Evolutionary conservation across 2,329 filamentous ascomycete genomes (phyloP).

Genomic region (Alternaria atra): DNA sequence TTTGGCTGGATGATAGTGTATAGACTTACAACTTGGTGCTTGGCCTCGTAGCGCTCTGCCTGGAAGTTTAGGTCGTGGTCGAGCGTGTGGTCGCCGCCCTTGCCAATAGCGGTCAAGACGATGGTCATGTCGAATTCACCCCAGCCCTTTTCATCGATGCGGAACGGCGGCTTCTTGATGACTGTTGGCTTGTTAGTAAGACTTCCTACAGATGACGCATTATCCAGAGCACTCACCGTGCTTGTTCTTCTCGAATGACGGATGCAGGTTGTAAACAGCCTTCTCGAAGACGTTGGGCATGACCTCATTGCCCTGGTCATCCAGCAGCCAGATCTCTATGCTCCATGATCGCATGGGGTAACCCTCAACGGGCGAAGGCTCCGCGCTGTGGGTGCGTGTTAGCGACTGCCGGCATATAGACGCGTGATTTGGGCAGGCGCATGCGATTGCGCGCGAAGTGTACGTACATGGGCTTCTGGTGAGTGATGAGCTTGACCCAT

Average conservation of each 20-base stretch:
- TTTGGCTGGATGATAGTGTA: neutral
- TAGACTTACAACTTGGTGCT: conserved; percentile 73
- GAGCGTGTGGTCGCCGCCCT: conserved; percentile 81
- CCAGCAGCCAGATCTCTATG: conserved; percentile 83
- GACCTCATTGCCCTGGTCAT: conserved; percentile 85
- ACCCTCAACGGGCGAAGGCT: conserved; percentile 81
- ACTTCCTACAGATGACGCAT: neutral
- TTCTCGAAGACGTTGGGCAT: conserved; percentile 89
- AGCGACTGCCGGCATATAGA: conserved; percentile 20
- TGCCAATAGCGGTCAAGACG: conserved; percentile 82
- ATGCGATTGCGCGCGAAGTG: conserved; percentile 24
- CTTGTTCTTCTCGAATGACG: conserved; percentile 85
- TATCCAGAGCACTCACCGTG: conserved; percentile 70
- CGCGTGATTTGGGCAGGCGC: conserved; percentile 19
- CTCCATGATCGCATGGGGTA: conserved; percentile 95
- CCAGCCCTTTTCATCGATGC: conserved; percentile 94
- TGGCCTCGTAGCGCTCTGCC: conserved; percentile 80
- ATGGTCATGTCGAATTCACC: conserved; percentile 98
- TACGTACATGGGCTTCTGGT: conserved; percentile 87
- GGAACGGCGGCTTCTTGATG: conserved; percentile 85
- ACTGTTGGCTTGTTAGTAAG: conserved; percentile 39
- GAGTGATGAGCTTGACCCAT: conserved; percentile 89
- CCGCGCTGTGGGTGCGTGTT: conserved; percentile 66
- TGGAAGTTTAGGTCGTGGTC: conserved; percentile 93
- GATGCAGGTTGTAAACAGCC: conserved; percentile 91